Evolutionary conservation across 2,329 filamentous ascomycete genomes (phyloP).

Genomic region (Verticillium nubilum): DNA sequence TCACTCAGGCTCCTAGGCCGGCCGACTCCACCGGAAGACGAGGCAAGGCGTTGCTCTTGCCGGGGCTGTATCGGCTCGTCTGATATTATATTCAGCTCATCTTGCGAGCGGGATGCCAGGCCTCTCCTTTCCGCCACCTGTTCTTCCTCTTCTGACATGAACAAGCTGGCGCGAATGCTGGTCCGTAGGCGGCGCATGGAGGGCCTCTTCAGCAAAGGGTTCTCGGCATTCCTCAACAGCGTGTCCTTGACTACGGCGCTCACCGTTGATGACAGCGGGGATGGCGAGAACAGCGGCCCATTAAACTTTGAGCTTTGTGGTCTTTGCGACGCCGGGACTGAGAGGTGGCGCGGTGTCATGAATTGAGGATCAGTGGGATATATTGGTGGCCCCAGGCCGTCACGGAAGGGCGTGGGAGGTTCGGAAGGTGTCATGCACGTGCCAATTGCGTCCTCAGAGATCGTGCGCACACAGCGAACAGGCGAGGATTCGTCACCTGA

Average conservation of each 20-base stretch:
- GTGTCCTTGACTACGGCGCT: slow-evolving; percentile 53
- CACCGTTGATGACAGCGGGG: slow-evolving; percentile 54
- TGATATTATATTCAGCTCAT: not conserved
- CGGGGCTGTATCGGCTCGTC: not conserved
- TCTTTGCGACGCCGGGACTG: slow-evolving; percentile 13
- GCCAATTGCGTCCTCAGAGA: slow-evolving; percentile 30
- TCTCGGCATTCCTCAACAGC: slow-evolving; percentile 40
- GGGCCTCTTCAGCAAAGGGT: slow-evolving; percentile 31
- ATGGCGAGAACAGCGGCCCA: slow-evolving; percentile 52
- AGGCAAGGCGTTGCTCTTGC: not conserved
- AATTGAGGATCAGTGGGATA: slow-evolving; percentile 14
- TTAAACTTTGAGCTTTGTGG: slow-evolving; percentile 33
- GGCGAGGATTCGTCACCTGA: slow-evolving; percentile 20
- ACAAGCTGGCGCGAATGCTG: slow-evolving; percentile 48
- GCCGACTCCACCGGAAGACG: slow-evolving; percentile 14
- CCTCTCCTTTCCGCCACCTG: slow-evolving; percentile 10
- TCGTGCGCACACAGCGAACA: slow-evolving; percentile 28
- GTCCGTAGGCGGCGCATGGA: slow-evolving; percentile 42
- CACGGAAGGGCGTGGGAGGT: slow-evolving; percentile 25
- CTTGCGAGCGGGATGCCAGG: not conserved
- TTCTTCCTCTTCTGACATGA: slow-evolving; percentile 41
- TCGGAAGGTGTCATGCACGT: slow-evolving; percentile 20
- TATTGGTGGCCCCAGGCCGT: slow-evolving; percentile 11
- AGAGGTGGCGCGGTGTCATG: slow-evolving; percentile 18
- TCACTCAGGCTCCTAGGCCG: slow-evolving; percentile 35